Base-by-base conservation (phyloP, 2,329 filamentous ascomycete genomes). In the Fusarium sublunatum region DNA sequence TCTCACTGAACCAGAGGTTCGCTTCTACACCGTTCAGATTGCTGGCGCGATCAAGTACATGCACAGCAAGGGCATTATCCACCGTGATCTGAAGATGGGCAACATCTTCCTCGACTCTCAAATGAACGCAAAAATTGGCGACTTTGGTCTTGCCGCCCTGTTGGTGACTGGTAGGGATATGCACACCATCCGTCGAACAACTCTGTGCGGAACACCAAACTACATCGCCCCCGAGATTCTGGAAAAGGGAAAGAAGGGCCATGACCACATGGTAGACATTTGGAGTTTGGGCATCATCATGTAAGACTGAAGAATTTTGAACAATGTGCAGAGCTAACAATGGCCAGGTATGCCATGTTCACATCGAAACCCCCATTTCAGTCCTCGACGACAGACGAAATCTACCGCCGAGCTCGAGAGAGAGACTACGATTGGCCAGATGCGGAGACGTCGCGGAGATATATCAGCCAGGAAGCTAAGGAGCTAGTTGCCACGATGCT, bases 241-340 rank as follows among this genome's bases (percentile, higher is more conserved):
- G 47, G 92, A 97, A 73, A 97, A 95, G 81, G 92, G 91, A 31
- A 95, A 92, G 73, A 92, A 94, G 70, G 95, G 95, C 0, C 95
- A 99, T 74, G 95, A 97, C 67, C 93, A 98, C 74, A 97, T 96
- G 82, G 95, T 99, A 4, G 95, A 99, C 74, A 91, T 99, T 53
- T 99, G 96, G 96, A 97, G 94, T 40, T 83, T 99, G 73, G 95
- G 96, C 19, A 95, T 99, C 67, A 99, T 99, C 74, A 93, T 96
- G 88, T 93, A 80, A 81, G 88, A 71, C 26, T 11, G 3, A n/a
- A 15, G 5, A 4, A 13, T 12, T 34, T 8, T n/a, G 7, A 13
- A n/a, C 7, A 7, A 13, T 26, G 25, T 7, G 47, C 11, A 24
- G 24, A 36, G 40, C 56, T 67, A 58, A 70, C 65, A 25, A 29